phyloP scores from a whole-genome alignment of 1,284 basidiomycete species.

The Ustilago xerochloae region DNA sequence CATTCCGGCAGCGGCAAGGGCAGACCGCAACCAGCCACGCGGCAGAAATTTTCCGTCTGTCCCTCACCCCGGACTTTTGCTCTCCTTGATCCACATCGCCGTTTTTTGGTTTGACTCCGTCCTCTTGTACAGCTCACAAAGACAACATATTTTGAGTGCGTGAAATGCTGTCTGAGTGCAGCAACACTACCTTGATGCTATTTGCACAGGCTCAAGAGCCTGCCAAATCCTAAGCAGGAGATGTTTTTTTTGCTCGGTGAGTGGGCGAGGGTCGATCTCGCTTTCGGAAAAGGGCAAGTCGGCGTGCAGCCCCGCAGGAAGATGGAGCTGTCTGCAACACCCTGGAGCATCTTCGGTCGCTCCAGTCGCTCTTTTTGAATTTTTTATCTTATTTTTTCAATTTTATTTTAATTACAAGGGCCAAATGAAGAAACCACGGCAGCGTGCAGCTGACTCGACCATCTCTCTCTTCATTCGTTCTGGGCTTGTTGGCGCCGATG shows the following conservation, averaged over 20 bases:
- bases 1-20: too few species aligned
- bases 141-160: not conserved
- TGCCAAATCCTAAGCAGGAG: not conserved
- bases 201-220: too few species aligned
- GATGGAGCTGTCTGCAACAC: not conserved
- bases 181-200: too few species aligned
- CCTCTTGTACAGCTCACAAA: not conserved
- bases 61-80: not conserved
- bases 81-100: not conserved
- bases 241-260: not conserved
- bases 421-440: not conserved
- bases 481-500: too few species aligned
- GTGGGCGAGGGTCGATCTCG: not conserved
- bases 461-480: not conserved
- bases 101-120: not conserved
- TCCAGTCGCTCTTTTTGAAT: too few species aligned
- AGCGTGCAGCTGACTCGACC: not conserved
- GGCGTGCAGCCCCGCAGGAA: not conserved
- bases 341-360: conserved; percentile 1
- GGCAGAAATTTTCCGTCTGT: not conserved
- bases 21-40: not conserved
- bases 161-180: too few species aligned
- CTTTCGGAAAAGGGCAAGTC: conserved; percentile 1
- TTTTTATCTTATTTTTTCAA: not conserved
- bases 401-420: too few species aligned